These are phyloP conservation scores for Apiospora sp. DNA, from an alignment of 2,329 filamentous ascomycete genomes.

Conservation along the genomic window DNA sequence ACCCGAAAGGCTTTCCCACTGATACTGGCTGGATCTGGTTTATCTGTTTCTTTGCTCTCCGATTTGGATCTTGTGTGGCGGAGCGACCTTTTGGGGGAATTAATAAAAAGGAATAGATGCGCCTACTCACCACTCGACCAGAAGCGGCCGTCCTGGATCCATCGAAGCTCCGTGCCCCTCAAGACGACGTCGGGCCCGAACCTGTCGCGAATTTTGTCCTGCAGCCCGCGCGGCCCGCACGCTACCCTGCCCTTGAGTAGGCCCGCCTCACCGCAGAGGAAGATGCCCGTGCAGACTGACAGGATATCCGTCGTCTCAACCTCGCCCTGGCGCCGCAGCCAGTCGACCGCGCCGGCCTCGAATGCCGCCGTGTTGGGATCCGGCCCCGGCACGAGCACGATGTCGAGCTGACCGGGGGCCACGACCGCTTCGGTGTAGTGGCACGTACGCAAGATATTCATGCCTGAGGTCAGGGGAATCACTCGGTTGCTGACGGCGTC, in stretches of 20 bases:
- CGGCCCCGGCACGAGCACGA: slow-evolving; percentile 60
- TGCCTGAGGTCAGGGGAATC: slow-evolving; percentile 52
- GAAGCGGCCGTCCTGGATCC: slow-evolving; percentile 61
- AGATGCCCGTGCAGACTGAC: slow-evolving; percentile 59
- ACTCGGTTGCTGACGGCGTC: slow-evolving; percentile 23
- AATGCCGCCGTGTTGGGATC: slow-evolving; percentile 45
- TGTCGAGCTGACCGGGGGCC: slow-evolving; percentile 58
- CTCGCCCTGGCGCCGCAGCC: slow-evolving; percentile 52
- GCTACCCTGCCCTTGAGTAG: slow-evolving; percentile 51
- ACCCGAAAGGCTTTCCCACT: too few species aligned
- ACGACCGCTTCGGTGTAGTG: slow-evolving; percentile 54
- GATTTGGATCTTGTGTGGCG: neutral
- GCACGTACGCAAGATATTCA: slow-evolving; percentile 51
- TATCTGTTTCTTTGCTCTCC: neutral
- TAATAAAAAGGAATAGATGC: slow-evolving; percentile 19
- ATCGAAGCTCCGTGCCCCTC: slow-evolving; percentile 56
- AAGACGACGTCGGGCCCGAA: slow-evolving; percentile 49
- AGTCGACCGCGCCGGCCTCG: slow-evolving; percentile 47
- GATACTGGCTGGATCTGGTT: neutral
- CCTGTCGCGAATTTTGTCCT: slow-evolving; percentile 47
- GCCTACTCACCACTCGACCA: slow-evolving; percentile 59
- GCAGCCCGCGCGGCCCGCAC: slow-evolving; percentile 58
- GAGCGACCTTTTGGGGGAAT: neutral
- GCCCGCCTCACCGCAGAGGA: slow-evolving; percentile 57
- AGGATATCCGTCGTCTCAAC: slow-evolving; percentile 54